Evolutionary conservation across 129 eudicot species (phyloP).

Genomic region (Ambrosia artemisiifolia): DNA sequence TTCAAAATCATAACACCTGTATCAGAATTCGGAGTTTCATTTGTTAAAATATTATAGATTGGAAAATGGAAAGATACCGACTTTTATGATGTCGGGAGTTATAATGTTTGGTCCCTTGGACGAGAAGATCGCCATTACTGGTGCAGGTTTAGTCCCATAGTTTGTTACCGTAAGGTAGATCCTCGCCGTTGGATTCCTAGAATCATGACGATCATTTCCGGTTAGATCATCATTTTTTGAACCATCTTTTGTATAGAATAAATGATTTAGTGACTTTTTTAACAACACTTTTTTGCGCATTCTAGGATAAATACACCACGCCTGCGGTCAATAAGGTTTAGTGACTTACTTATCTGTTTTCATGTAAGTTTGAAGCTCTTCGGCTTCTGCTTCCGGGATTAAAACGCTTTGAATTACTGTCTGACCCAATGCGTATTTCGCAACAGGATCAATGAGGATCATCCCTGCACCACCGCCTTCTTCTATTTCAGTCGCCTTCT

Average conservation of each 20-base stretch:
- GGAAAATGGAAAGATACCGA: slow-evolving; percentile 4
- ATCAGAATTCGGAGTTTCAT: neutral
- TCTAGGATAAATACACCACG: too few species aligned
- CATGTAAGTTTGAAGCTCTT: slow-evolving; percentile 47
- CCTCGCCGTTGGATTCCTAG: slow-evolving; percentile 54
- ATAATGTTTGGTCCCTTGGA: slow-evolving; percentile 62
- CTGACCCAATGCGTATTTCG: slow-evolving; percentile 35
- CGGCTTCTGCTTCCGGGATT: slow-evolving; percentile 46
- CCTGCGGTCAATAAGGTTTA: neutral
- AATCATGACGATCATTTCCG: neutral
- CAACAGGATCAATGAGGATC: slow-evolving; percentile 46
- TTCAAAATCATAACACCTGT: slow-evolving; percentile 1
- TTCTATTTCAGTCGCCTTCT: slow-evolving; percentile 35
- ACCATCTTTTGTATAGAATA: neutral
- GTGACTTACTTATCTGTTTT: slow-evolving; percentile 42
- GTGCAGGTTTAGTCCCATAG: slow-evolving; percentile 46
- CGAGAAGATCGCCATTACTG: slow-evolving; percentile 54
- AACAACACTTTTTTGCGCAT: too few species aligned
- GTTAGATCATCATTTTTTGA: slow-evolving; percentile 6
- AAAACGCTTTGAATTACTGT: slow-evolving; percentile 31
- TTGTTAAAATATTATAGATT: neutral
- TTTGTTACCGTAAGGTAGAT: slow-evolving; percentile 46
- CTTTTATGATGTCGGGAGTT: slow-evolving; percentile 62
- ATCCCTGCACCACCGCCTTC: slow-evolving; percentile 64
- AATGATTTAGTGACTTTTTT: neutral